A percentile compares a stretch with the other conserved stretches of the same genome.
phyloP scores from a whole-genome alignment of 2,329 filamentous ascomycete genomes.

The Phialophora expanda region DNA sequence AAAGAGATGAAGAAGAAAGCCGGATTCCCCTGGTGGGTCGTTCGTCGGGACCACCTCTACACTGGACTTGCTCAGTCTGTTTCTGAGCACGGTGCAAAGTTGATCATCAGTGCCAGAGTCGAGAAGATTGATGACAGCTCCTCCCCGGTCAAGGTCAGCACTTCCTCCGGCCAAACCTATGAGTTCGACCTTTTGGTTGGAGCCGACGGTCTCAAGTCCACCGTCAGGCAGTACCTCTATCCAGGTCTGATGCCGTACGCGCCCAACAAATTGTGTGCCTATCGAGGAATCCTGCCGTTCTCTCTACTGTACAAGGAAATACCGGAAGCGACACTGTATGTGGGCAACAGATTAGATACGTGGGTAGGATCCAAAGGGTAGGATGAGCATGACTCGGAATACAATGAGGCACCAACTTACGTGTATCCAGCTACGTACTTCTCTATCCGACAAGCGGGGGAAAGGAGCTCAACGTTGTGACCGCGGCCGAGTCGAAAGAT shows the following conservation, averaged over 20 bases:
- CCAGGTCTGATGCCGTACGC: slow-evolving; percentile 17
- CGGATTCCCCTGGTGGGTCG: slow-evolving; percentile 42
- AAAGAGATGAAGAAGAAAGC: slow-evolving; percentile 20
- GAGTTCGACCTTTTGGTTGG: slow-evolving; percentile 17
- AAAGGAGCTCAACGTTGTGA: slow-evolving; percentile 19
- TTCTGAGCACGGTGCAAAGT: slow-evolving; percentile 45
- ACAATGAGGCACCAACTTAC: not conserved
- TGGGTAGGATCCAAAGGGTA: slow-evolving; percentile 19
- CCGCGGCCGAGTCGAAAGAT: slow-evolving; percentile 15
- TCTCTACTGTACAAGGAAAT: slow-evolving; percentile 13
- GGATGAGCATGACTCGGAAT: not conserved
- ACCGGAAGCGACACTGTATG: slow-evolving; percentile 10
- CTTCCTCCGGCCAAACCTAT: slow-evolving; percentile 14
- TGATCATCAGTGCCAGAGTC: slow-evolving; percentile 49
- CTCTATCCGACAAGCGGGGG: slow-evolving; percentile 14
- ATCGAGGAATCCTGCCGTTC: slow-evolving; percentile 14
- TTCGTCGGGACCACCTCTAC: slow-evolving; percentile 56
- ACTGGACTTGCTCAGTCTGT: slow-evolving; percentile 51
- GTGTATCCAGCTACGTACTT: slow-evolving; percentile 7
- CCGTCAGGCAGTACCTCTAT: slow-evolving; percentile 17
- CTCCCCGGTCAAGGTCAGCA: slow-evolving; percentile 4
- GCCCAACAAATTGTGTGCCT: slow-evolving; percentile 19
- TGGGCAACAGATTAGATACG: slow-evolving; percentile 17
- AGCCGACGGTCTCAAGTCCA: slow-evolving; percentile 16
- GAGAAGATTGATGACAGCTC: slow-evolving; percentile 45